These are phyloP conservation scores for Phytophthora sp. DNA, from an alignment of 352 stramenopile species.

Conservation along the genomic window DNA sequence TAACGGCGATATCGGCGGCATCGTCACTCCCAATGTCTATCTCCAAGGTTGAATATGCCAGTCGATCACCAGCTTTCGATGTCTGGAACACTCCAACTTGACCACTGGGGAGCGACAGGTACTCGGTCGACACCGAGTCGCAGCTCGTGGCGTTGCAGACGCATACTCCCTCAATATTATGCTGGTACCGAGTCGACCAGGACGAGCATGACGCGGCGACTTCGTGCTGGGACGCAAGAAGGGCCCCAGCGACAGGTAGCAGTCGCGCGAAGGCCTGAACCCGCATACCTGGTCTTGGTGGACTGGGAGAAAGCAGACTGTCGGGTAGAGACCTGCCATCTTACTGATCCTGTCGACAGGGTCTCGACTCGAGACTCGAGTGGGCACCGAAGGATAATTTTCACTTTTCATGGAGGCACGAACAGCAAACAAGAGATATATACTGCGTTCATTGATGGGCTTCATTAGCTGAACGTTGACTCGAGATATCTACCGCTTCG, in stretches of 20 bases:
- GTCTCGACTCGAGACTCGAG: no score
- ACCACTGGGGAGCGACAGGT: constrained; percentile 27
- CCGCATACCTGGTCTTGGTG: constrained; percentile 5
- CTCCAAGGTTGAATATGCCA: constrained; percentile 37
- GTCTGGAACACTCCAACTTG: constrained; percentile 56
- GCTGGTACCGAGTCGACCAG: constrained; percentile 50
- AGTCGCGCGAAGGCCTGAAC: not conserved
- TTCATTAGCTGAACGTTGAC: no score
- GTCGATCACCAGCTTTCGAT: constrained; percentile 50
- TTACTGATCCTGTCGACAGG: no score
- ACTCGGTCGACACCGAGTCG: constrained; percentile 39
- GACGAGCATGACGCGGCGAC: constrained; percentile 18
- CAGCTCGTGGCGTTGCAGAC: constrained; percentile 51
- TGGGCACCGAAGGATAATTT: no score
- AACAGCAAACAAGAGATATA: no score
- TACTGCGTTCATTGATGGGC: no score
- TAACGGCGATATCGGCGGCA: constrained; percentile 31
- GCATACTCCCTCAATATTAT: constrained; percentile 51
- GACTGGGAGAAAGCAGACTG: no score
- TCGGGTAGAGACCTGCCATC: no score
- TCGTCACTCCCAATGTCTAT: constrained; percentile 12
- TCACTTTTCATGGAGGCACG: no score
- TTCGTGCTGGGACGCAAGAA: not conserved
- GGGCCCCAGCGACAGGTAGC: not conserved
- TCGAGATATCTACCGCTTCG: constrained; percentile 6